These are phyloP conservation scores for Yarrowia divulgata DNA, from an alignment of 805 yeast species.

Conservation along the genomic window DNA sequence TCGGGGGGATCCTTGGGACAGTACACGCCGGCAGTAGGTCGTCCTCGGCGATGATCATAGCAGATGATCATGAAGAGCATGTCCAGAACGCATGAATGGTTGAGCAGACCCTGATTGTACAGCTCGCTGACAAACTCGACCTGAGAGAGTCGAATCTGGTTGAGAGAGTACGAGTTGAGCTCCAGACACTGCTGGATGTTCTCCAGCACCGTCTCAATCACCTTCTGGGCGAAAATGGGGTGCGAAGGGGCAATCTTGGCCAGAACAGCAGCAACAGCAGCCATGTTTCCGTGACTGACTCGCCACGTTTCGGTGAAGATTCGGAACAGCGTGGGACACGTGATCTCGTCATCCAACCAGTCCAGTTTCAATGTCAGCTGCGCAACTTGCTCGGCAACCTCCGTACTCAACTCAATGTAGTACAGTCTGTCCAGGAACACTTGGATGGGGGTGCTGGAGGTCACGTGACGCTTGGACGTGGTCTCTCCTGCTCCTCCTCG, in stretches of 20 bases:
- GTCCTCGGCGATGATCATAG: slow-evolving; percentile 68
- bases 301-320: slow-evolving; percentile 68
- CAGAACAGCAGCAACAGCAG: slow-evolving; percentile 59
- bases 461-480: slow-evolving; percentile 41
- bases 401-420: slow-evolving; percentile 57
- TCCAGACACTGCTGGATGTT: slow-evolving; percentile 72
- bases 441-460: slow-evolving; percentile 47
- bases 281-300: slow-evolving; percentile 64
- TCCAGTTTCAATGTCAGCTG: slow-evolving; percentile 56
- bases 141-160: slow-evolving; percentile 68
- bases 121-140: slow-evolving; percentile 67
- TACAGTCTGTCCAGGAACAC: slow-evolving; percentile 59
- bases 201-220: slow-evolving; percentile 71
- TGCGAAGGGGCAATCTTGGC: slow-evolving; percentile 51
- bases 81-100: slow-evolving; percentile 57
- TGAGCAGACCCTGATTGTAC: slow-evolving; percentile 58
- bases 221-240: slow-evolving; percentile 54
- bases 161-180: slow-evolving; percentile 62
- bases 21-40: slow-evolving; percentile 57
- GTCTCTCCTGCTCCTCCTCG: slow-evolving; percentile 53
- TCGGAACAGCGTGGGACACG: slow-evolving; percentile 51
- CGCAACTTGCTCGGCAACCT: slow-evolving; percentile 51
- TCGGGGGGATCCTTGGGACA: slow-evolving; percentile 66
- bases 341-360: slow-evolving; percentile 54
- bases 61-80: slow-evolving; percentile 64